A percentile compares a stretch with the other conserved stretches of the same genome.
Conservation (phyloP, 164 flowering plant species). For the Magnolia sinica region DNA sequence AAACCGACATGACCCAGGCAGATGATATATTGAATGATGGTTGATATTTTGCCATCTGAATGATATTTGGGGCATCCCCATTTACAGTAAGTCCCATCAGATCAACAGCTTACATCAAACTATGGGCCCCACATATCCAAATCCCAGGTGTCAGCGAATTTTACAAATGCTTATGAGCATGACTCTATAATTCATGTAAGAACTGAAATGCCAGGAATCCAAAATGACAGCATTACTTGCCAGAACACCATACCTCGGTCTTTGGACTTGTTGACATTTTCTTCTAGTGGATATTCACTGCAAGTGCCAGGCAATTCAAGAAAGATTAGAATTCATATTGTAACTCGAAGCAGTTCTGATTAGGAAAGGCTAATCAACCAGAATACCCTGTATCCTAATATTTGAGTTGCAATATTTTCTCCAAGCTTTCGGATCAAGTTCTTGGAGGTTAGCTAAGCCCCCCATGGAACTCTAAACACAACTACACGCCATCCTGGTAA, state of each 20-base stretch:
- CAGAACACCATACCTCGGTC: slow-evolving; percentile 18
- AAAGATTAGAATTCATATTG: background rate
- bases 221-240: background rate
- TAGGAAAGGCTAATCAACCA: background rate
- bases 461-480: background rate
- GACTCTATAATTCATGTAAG: background rate
- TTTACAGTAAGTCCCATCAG: background rate
- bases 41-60: too few species aligned
- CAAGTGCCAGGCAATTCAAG: background rate
- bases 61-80: background rate
- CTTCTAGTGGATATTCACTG: slow-evolving; percentile 14
- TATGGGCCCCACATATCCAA: background rate
- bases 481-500: background rate
- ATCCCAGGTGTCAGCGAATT: background rate
- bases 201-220: background rate
- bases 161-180: too few species aligned
- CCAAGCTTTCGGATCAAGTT: background rate
- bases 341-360: background rate
- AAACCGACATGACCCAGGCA: background rate
- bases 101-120: background rate
- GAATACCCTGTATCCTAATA: background rate
- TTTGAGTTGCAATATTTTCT: background rate
- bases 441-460: background rate
- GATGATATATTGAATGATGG: background rate
- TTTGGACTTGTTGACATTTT: background rate